phyloP scores from a whole-genome alignment of 2,329 filamentous ascomycete genomes.

The Elsinoe perseae region DNA sequence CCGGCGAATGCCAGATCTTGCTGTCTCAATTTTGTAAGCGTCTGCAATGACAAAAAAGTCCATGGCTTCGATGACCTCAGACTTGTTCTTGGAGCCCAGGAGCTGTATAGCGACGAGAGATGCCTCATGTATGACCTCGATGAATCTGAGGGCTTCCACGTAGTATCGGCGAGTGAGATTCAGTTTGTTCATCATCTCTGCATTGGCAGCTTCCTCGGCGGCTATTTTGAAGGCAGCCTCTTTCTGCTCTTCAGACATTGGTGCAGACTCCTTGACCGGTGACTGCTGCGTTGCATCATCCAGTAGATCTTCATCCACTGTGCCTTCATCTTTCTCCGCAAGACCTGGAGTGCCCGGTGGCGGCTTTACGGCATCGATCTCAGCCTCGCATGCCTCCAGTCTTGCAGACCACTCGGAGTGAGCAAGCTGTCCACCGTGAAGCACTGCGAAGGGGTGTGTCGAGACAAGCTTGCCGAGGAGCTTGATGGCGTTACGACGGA shows the following conservation, averaged over 20 bases:
- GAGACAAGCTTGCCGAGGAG: conserved; percentile 79
- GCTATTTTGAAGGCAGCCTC: conserved; percentile 67
- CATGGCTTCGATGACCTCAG: conserved; percentile 97
- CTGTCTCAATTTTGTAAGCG: conserved; percentile 91
- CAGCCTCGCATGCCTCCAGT: conserved; percentile 71
- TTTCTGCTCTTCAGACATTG: conserved; percentile 74
- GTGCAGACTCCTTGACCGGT: conserved; percentile 46
- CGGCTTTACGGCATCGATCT: conserved; percentile 73
- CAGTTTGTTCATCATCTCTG: conserved; percentile 79
- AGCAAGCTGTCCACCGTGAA: conserved; percentile 81
- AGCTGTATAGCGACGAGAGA: conserved; percentile 77
- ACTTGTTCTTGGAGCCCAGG: conserved; percentile 92
- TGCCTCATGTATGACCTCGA: conserved; percentile 78
- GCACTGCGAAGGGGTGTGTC: conserved; percentile 86
- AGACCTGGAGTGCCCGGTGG: conserved; percentile 70
- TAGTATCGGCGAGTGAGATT: conserved; percentile 87
- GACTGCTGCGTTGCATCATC: conserved; percentile 83
- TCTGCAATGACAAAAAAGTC: conserved; percentile 95
- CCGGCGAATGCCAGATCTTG: conserved; percentile 81
- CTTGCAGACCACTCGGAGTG: conserved; percentile 78
- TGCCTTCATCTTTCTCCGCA: conserved; percentile 54
- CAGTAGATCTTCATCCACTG: conserved; percentile 68
- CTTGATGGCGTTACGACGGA: conserved; percentile 90
- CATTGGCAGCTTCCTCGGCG: conserved; percentile 77
- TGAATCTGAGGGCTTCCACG: conserved; percentile 85